Evolutionary conservation across 441 rosid genomes (phyloP), one percentile per base, ranked within the genome.

Genomic region (Macaranga tanarius): DNA sequence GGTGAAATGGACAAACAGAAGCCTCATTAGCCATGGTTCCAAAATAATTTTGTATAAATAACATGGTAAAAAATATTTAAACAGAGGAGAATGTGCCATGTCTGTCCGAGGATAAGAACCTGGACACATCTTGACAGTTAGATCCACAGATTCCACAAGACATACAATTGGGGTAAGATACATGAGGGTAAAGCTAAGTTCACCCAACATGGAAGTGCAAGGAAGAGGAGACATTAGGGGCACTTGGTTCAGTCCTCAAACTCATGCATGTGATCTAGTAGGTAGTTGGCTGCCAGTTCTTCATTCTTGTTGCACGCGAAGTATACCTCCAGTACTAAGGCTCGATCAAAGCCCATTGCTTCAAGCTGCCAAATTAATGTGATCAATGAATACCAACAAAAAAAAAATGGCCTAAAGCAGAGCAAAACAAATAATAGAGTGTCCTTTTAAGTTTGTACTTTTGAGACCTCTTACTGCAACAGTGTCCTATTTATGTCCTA

Each of bases 251-350:
- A 81, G 9, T 87, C 91, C 38, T 87, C 93, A 74, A 89, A 86
- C 75, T 90, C 96, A 28, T 89, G 88, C 84, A 87, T 84, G 77
- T 89, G 93, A 79, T 89, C 92, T 79, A 90, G 77, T 64, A 90
- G 90, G 69, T 89, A 90, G 81, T 88, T 88, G 47, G 93, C 92
- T 12, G 96, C 93, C 77, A 87, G 79, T 70, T 89, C 93, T 75
- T 90, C 92, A 12, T 90, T 79, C 86, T 89, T 89, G 89, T 89
- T 89, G 82, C 92, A 90, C 9, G 96, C 96, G 74, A 89, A 89
- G 86, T 84, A 89, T 67, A 86, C 95, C 31, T 90, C 89, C 69
- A 90, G 70, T 7, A 87, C 93, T 52, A 84, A 44, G 38, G 84
- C 85, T 13, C 88, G 79, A 25, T 87, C 90, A 26, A 87, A 90